These are phyloP conservation scores for Orbilia quercus DNA, from an alignment of 2,329 filamentous ascomycete genomes.

Conservation along the genomic window DNA sequence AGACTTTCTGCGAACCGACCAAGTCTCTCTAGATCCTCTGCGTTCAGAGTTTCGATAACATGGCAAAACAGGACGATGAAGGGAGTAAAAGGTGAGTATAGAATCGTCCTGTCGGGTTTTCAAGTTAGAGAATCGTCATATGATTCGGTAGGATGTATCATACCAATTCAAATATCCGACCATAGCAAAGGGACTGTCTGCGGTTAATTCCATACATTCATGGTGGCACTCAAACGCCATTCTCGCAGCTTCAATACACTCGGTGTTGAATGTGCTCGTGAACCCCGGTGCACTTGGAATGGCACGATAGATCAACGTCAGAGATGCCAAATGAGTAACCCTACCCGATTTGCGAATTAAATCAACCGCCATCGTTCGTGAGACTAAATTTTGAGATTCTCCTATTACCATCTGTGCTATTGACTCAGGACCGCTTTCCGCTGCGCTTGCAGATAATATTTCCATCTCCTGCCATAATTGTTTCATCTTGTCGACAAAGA, in stretches of 20 bases:
- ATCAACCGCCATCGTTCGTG: conserved; percentile 41
- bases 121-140: too few relatives aligned
- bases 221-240: conserved; percentile 58
- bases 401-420: not conserved
- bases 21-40: conserved; percentile 69
- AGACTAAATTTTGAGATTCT: not conserved
- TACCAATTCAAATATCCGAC: conserved; percentile 52
- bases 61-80: conserved; percentile 61
- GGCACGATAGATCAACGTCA: conserved; percentile 60
- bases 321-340: conserved; percentile 58
- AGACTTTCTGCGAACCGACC: conserved; percentile 67
- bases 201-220: conserved; percentile 49
- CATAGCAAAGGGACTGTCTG: conserved; percentile 24
- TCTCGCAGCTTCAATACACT: conserved; percentile 59
- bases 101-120: conserved; percentile 27
- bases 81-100: conserved; percentile 59
- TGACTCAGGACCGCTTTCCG: not conserved
- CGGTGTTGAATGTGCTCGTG: conserved; percentile 56
- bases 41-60: conserved; percentile 66
- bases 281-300: conserved; percentile 56
- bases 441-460: not conserved
- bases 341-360: conserved; percentile 54
- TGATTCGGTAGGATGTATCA: too few relatives aligned
- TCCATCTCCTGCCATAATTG: conserved; percentile 37
- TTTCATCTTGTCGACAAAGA: conserved; percentile 55